Percentiles rank a stretch among this genome's conserved stretches.
Evolutionary conservation across 306 rosid species (phyloP).

Genomic region (Psophocarpus tetragonolobus): DNA sequence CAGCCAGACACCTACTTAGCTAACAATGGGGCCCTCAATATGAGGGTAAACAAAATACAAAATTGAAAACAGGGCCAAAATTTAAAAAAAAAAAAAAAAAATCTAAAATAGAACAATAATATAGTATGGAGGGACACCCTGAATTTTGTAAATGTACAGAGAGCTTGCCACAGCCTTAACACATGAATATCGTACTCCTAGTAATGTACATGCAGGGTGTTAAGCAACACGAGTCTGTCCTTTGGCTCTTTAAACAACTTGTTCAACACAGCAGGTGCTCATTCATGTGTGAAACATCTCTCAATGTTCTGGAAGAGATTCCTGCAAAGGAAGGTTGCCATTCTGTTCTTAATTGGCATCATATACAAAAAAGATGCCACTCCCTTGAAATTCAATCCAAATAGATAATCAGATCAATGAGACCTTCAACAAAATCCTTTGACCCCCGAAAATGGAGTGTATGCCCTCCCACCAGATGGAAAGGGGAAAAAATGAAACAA

Average conservation of each 20-base stretch:
- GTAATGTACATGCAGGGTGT: conserved; percentile 46
- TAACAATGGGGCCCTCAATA: conserved; percentile 42
- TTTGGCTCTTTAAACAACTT: conserved; percentile 27
- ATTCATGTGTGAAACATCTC: conserved; percentile 27
- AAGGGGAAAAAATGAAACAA: conserved; percentile 66
- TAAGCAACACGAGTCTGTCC: conserved; percentile 33
- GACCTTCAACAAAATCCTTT: conserved; percentile 54
- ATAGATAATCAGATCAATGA: conserved; percentile 50
- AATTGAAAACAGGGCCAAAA: conserved; percentile 20
- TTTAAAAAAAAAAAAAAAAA: background rate
- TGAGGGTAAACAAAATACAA: conserved; percentile 40
- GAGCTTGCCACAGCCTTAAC: conserved; percentile 38
- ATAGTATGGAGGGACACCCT: conserved; percentile 29
- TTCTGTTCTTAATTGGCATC: conserved; percentile 47
- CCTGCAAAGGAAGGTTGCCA: conserved; percentile 38
- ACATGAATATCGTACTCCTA: conserved; percentile 32
- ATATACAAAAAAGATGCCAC: conserved; percentile 44
- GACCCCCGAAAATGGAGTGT: conserved; percentile 49
- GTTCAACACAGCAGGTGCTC: conserved; percentile 34
- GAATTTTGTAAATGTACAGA: conserved; percentile 42
- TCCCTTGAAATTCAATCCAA: conserved; percentile 51
- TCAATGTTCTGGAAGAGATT: conserved; percentile 36
- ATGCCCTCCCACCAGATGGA: conserved; percentile 53
- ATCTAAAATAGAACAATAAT: conserved; percentile 33
- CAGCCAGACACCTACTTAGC: conserved; percentile 34